Evolutionary conservation across 139 green algal species (phyloP).

Genomic region (Chlamydomonas sp.): DNA sequence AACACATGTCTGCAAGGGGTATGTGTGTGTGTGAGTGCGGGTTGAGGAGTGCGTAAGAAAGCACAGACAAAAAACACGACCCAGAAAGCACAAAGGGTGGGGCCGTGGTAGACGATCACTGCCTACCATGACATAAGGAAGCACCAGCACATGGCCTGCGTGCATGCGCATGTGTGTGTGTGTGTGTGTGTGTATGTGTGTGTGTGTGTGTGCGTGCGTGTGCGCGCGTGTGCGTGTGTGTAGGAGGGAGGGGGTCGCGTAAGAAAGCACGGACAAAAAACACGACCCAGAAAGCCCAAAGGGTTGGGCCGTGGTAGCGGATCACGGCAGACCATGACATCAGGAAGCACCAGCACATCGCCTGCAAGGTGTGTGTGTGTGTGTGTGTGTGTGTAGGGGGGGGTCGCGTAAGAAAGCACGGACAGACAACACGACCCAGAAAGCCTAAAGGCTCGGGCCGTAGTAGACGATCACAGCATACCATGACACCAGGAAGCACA

Average conservation of each 20-base stretch:
- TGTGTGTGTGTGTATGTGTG: no score
- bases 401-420: no score
- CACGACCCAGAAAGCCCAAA: background rate
- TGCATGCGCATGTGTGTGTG: no score
- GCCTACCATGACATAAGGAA: constrained; percentile 18
- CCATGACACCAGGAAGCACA: constrained; percentile 12
- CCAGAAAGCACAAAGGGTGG: background rate
- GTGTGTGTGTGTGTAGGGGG: no score
- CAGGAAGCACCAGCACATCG: constrained; percentile 2
- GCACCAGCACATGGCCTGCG: background rate
- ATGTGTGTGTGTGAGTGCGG: no score
- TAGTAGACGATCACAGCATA: background rate
- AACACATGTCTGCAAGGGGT: constrained; percentile 2
- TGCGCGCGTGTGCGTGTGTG: no score
- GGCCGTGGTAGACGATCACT: background rate
- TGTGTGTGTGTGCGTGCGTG: no score
- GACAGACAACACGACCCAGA: no score
- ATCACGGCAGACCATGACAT: constrained; percentile 3
- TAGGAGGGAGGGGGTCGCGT: no score
- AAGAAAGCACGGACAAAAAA: no score
- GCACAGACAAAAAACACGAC: no score
- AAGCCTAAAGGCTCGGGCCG: background rate
- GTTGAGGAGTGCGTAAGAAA: no score
- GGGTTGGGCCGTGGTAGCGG: background rate
- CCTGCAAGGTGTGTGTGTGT: constrained; percentile 7